Conservation (phyloP, 345 rosid species). For the Syzygium oleosum region DNA sequence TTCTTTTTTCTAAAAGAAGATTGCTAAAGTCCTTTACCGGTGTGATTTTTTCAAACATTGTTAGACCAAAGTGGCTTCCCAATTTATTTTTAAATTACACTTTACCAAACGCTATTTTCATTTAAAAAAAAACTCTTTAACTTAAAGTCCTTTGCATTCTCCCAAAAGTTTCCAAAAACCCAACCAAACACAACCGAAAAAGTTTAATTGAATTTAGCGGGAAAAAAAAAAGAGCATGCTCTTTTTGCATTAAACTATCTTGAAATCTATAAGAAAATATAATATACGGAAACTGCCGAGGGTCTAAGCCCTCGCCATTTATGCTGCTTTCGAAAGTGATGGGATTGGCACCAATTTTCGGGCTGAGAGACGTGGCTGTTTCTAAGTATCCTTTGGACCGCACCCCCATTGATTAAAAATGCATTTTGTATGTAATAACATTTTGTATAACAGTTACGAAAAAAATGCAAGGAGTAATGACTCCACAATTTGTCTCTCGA, state of each 20-base stretch:
- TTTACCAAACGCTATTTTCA: not conserved
- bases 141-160: not conserved
- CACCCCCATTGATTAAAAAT: not conserved
- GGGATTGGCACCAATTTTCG: no score
- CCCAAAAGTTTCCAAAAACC: not conserved
- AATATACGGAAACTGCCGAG: no score
- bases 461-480: not conserved
- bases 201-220: not conserved
- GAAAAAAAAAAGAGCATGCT: not conserved
- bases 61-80: not conserved
- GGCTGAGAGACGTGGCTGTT: not conserved
- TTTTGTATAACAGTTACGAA: not conserved
- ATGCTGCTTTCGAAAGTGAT: no score
- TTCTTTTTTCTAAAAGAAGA: no score
- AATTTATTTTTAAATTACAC: not conserved
- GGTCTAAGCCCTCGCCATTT: no score
- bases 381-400: not conserved
- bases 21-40: no score
- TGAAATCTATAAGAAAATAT: not conserved
- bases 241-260: not conserved
- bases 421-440: not conserved
- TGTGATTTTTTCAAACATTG: no score
- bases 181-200: not conserved
- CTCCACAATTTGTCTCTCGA: not conserved
- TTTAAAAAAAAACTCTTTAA: not conserved